Evolutionary conservation across 2,329 filamentous ascomycete genomes (phyloP).

Genomic region (Penicillium sp.): DNA sequence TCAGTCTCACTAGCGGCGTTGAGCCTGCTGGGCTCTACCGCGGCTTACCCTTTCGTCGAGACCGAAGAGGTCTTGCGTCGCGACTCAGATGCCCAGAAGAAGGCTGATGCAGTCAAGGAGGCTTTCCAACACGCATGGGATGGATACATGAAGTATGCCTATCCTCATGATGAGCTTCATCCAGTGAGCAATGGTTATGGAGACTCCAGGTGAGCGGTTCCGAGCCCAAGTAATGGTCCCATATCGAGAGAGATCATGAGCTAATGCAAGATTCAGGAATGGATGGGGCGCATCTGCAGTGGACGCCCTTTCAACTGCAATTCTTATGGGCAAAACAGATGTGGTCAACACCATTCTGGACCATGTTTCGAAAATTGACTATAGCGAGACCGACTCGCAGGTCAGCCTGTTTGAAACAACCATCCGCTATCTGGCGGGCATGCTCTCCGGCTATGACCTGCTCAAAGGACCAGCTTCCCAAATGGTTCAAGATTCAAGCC

Average conservation of each 20-base stretch:
- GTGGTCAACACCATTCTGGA: constrained; percentile 73
- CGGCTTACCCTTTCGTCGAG: constrained; percentile 27
- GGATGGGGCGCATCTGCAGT: constrained; percentile 84
- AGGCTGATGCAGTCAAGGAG: constrained; percentile 66
- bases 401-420: constrained; percentile 89
- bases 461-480: constrained; percentile 66
- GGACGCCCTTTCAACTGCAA: constrained; percentile 77
- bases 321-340: constrained; percentile 71
- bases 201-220: constrained; percentile 66
- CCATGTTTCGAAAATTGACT: constrained; percentile 72
- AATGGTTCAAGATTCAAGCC: constrained; percentile 52
- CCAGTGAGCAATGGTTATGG: constrained; percentile 67
- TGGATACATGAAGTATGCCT: constrained; percentile 74
- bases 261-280: constrained; percentile 58
- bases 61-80: constrained; percentile 19
- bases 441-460: constrained; percentile 72
- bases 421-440: constrained; percentile 81
- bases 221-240: neutral
- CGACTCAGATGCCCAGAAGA: constrained; percentile 25
- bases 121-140: constrained; percentile 73
- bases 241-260: neutral
- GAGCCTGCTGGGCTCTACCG: constrained; percentile 28
- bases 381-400: constrained; percentile 60
- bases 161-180: constrained; percentile 74
- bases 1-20: constrained; percentile 33